Percentiles rank a stretch among this genome's conserved stretches.
Conservation (phyloP, 2,329 filamentous ascomycete genomes). For the Xylariaceae sp. region DNA sequence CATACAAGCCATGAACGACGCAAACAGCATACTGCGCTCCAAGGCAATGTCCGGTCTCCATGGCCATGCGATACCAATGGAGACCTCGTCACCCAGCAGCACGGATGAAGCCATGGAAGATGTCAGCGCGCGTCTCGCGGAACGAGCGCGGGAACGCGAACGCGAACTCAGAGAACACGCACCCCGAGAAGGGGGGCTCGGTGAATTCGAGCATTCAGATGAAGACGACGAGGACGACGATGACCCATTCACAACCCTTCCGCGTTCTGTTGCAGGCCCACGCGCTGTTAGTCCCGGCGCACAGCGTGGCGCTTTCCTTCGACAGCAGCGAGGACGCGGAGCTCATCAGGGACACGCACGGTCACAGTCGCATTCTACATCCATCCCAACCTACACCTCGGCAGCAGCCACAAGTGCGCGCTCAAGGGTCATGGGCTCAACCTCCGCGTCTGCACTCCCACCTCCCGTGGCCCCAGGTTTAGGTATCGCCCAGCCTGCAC, state of each 20-base stretch:
- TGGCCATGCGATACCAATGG: constrained; percentile 12
- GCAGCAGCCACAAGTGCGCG: constrained; percentile 1
- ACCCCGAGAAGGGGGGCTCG: background rate
- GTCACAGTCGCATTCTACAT: constrained; percentile 12
- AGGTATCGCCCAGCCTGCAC: constrained; percentile 1
- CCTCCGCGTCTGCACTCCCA: constrained; percentile 10
- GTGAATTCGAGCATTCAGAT: constrained; percentile 7
- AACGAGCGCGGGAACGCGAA: no score
- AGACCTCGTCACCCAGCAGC: constrained; percentile 9
- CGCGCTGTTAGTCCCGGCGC: constrained; percentile 22
- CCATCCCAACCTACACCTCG: constrained; percentile 5
- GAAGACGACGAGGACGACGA: constrained; percentile 19
- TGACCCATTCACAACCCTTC: constrained; percentile 27
- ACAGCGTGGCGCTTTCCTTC: constrained; percentile 23
- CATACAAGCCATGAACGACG: background rate
- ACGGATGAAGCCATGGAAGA: background rate
- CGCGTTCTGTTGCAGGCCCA: constrained; percentile 4
- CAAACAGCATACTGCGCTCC: background rate
- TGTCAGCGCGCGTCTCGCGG: background rate
- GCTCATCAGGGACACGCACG: constrained; percentile 8
- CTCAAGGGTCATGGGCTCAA: constrained; percentile 18
- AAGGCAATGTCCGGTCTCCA: background rate
- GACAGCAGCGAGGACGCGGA: constrained; percentile 21
- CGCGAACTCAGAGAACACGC: background rate
- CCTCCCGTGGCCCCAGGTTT: background rate